Evolutionary conservation across 2,329 filamentous ascomycete genomes (phyloP), one percentile per base, ranked within the genome.

Genomic region (Geosmithia morbida): DNA sequence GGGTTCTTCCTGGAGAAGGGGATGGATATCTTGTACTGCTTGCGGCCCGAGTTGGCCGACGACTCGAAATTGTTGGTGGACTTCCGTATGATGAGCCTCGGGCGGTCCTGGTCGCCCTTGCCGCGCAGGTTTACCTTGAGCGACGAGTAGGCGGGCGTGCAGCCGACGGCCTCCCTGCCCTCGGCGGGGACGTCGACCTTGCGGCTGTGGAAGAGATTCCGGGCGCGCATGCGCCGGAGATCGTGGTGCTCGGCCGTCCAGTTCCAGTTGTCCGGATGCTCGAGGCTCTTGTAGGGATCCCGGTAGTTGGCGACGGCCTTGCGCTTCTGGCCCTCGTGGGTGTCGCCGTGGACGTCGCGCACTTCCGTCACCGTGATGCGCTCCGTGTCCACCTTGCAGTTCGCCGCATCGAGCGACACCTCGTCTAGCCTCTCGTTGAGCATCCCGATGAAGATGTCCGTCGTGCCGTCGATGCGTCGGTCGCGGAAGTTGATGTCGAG

Each of bases 401-500:
- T 75, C 8, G 77, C 76, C 20, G 77, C 78, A 56, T 83, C 77
- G 51, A 83, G 70, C 22, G 63, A 67, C 41, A 84, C 68, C 46
- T 74, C 71, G 44, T 74, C 67, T 41, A 81, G 70, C 46, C 78
- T 76, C 50, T 77, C 66, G 55, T 71, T 71, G 50, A 77, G 70
- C 49, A 75, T 70, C 54, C 84, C 81, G 47, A 97, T 79, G 29
- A 82, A 84, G 55, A 98, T 84, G 54, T 89, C 83, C 8, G 85
- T 87, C 52, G 77, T 83, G 46, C 92, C 92, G 51, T 77, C 81
- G 57, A 97, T 68, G 57, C 73, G 76, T 63, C 81, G 83, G 47
- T 77, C 77, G 53, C 77, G 74, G 61, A 98, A 94, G 66, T 94
- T 85, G 59, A 98, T 72, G 57, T 97, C 89, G 50, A 98, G 72